These are phyloP conservation scores for Cydonia oblonga DNA, from an alignment of 331 rosid genomes.

Conservation along the genomic window DNA sequence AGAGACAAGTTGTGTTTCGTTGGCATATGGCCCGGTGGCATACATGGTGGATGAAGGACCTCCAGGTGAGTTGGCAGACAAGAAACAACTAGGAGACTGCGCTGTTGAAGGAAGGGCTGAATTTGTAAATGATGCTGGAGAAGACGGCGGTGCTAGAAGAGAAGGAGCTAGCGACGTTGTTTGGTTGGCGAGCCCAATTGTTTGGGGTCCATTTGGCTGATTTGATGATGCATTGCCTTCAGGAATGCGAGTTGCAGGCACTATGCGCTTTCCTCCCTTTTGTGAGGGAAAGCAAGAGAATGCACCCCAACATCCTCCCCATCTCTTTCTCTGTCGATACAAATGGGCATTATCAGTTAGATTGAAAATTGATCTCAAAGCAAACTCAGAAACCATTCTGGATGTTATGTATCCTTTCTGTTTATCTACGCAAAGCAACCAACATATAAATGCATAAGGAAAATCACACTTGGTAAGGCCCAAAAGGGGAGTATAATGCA, in stretches of 20 bases:
- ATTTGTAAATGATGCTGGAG: slow-evolving; percentile 90
- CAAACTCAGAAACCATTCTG: background rate
- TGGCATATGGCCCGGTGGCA: slow-evolving; percentile 99
- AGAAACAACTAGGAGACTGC: slow-evolving; percentile 79
- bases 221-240: slow-evolving; percentile 55
- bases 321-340: slow-evolving; percentile 76
- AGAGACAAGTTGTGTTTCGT: slow-evolving; percentile 84
- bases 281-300: slow-evolving; percentile 80
- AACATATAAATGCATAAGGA: background rate
- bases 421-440: background rate
- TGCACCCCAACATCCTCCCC: slow-evolving; percentile 98
- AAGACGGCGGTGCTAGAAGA: slow-evolving; percentile 94
- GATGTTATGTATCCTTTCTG: background rate
- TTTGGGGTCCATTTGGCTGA: slow-evolving; percentile 80
- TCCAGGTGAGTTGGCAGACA: slow-evolving; percentile 97
- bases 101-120: slow-evolving; percentile 96
- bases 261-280: slow-evolving; percentile 93
- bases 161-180: slow-evolving; percentile 71
- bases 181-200: slow-evolving; percentile 57
- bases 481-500: too few species aligned
- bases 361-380: background rate
- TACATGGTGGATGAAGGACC: slow-evolving; percentile 88
- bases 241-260: slow-evolving; percentile 77
- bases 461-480: background rate
- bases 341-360: slow-evolving; percentile 13